Evolutionary conservation across 495 filamentous ascomycete genomes (phyloP).

Genomic region (Annulohypoxylon maeteangense): DNA sequence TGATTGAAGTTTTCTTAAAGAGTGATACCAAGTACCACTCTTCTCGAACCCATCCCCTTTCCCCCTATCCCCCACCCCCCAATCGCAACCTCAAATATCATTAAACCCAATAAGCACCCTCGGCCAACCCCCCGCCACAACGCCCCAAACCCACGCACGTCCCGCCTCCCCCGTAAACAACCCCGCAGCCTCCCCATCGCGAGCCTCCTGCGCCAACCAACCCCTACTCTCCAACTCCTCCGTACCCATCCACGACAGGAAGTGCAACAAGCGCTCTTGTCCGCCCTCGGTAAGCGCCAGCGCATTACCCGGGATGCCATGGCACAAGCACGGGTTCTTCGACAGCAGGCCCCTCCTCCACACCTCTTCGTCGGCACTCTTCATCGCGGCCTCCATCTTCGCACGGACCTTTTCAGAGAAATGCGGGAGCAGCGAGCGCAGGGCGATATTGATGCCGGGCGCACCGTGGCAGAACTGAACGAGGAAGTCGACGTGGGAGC

Average conservation of each 20-base stretch:
- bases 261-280: slow-evolving; percentile 27
- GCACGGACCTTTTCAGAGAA: slow-evolving; percentile 58
- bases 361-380: slow-evolving; percentile 57
- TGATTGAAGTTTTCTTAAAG: no score
- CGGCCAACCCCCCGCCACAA: slow-evolving; percentile 11
- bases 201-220: background rate
- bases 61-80: background rate
- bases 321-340: slow-evolving; percentile 72
- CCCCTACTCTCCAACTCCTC: slow-evolving; percentile 20
- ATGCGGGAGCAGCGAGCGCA: slow-evolving; percentile 58
- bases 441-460: slow-evolving; percentile 67
- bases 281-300: slow-evolving; percentile 43
- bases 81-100: slow-evolving; percentile 15
- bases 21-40: no score
- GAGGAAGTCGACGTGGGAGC: slow-evolving; percentile 43
- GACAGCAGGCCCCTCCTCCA: slow-evolving; percentile 64
- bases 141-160: slow-evolving; percentile 40
- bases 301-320: slow-evolving; percentile 72
- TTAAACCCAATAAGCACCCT: slow-evolving; percentile 42
- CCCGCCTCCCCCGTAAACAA: slow-evolving; percentile 43
- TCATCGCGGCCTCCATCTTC: slow-evolving; percentile 54
- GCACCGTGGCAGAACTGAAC: slow-evolving; percentile 77
- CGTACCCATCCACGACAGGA: slow-evolving; percentile 37
- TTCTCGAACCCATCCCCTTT: background rate
- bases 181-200: slow-evolving; percentile 12